Base-by-base conservation (phyloP, 805 yeast genomes). In the Candida vaughaniae region DNA sequence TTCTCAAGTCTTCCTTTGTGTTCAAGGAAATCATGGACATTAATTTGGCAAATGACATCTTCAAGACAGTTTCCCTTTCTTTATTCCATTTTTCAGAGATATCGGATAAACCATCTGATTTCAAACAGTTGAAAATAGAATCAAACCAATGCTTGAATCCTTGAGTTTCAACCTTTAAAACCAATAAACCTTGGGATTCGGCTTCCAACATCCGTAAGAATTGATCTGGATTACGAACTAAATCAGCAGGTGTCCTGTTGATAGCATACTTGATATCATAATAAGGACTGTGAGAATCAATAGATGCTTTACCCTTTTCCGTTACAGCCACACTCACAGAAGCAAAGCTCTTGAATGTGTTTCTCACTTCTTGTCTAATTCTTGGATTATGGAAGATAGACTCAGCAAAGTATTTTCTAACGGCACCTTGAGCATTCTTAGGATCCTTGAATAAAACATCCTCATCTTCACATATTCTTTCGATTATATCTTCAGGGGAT, bases 171-270 rank as follows among this genome's bases (percentile, higher is more conserved):
- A 90, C 74, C 29, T 82, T 75, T 16, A 89, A 73, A 33, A 71
- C 77, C 31, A 86, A 73, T 39, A 85, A 73, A 22, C 95, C 95
- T 46, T 78, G 71, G 5, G 79, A 60, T 57, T 93, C 99, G 2
- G 98, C 99, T 53, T 85, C 90, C 33, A 90, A 63, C 95, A 93
- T 93, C 52, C 95, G 77, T 52, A 93, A 68, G 49, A 85, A 87
- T 27, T 84, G 65, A 49, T 88, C 95, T 1, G 99, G 98, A 38
- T 78, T 71, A 25, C 68, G 68, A 5, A 77, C 73, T 52, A 93
- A 77, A 40, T 88, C 88, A n/a, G 75, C 73, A 11, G 90, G 81
- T 2, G 85, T 72, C 55, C 93, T 76, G 60, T 88, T 85, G 39
- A 79, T 74, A 16, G 96, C 95, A 61, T 93, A 93, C 56, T 93